Conservation (phyloP, 179 eudicot genomes). For the Camellia oleifera region DNA sequence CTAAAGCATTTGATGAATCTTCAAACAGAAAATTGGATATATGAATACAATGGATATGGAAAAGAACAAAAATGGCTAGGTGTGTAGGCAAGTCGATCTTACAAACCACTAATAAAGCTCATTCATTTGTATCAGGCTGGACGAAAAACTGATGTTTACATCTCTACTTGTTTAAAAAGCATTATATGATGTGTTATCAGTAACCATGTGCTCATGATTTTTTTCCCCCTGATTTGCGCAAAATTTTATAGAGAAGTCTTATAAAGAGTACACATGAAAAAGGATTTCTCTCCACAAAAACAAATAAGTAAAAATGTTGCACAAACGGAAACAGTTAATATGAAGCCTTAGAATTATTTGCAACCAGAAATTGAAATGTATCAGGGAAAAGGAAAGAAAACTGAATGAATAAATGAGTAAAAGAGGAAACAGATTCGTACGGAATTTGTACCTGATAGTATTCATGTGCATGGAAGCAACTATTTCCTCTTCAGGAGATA, state of each 20-base stretch:
- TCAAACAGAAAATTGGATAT: too few relatives aligned
- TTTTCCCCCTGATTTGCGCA: background rate
- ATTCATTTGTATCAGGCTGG: too few relatives aligned
- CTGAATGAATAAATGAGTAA: background rate
- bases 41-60: too few relatives aligned
- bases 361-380: background rate
- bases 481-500: slow-evolving; percentile 94
- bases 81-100: too few relatives aligned
- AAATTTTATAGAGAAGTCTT: background rate
- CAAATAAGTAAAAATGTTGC: background rate
- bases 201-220: background rate
- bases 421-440: background rate
- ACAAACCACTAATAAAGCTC: too few relatives aligned
- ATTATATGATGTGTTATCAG: background rate
- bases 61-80: too few relatives aligned
- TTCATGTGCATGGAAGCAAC: slow-evolving; percentile 90
- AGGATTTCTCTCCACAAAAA: slow-evolving; percentile 5
- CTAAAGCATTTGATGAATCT: too few relatives aligned
- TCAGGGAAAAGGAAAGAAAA: background rate
- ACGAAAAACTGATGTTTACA: background rate
- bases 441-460: slow-evolving; percentile 54
- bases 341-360: background rate
- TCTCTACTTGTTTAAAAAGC: background rate
- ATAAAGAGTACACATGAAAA: background rate
- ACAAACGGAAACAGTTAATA: background rate